Evolutionary conservation across 1,139 yeast species (phyloP), one percentile per base, ranked within the genome.

Genomic region (Casaregolazyma suthepensis): DNA sequence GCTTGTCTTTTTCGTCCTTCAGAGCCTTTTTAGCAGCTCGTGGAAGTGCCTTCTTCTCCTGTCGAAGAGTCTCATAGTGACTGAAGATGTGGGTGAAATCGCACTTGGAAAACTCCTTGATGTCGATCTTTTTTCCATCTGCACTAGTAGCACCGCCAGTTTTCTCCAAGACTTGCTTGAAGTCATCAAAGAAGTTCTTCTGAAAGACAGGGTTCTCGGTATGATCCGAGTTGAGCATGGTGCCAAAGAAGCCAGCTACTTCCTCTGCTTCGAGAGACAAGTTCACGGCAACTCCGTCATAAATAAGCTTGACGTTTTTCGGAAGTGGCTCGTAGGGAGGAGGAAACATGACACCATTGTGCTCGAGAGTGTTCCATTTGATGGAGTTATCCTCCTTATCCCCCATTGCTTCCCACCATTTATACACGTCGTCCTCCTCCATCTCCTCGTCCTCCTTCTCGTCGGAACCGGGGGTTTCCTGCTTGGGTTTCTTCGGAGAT

Each of bases 181-280:
- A 90, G 69, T 93, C 99, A 26, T 75, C 70, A 63, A 91, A 91
- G 71, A 93, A 93, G 68, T 93, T 93, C 66, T 83, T 80, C 61
- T 85, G 95, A 69, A 93, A 93, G 1, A 81, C 83, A 0, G 95
- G 91, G 66, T 90, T 91, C 59, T 82, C 78, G 13, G 91, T 95
- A 69, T 91, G 97, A 61, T 90, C 97, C 0, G 94, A 80, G 61
- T 87, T 91, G 46, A 91, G 59, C 81, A 91, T 79, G 6, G 96
- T 96, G 17, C 87, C 98, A 69, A 77, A 93, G 66, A 90, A 91
- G 0, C 97, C 97, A 0, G 97, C 98, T 38, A 93, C 97, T 69
- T 93, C 98, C 70, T 93, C 99, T 1, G 97, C 98, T 54, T 78
- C 87, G 1, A 74, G 71, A 0, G 96, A 93, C 56, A 91, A 74